These are phyloP conservation scores for Cucurbita moschata DNA, from an alignment of 306 rosid species.

Conservation along the genomic window DNA sequence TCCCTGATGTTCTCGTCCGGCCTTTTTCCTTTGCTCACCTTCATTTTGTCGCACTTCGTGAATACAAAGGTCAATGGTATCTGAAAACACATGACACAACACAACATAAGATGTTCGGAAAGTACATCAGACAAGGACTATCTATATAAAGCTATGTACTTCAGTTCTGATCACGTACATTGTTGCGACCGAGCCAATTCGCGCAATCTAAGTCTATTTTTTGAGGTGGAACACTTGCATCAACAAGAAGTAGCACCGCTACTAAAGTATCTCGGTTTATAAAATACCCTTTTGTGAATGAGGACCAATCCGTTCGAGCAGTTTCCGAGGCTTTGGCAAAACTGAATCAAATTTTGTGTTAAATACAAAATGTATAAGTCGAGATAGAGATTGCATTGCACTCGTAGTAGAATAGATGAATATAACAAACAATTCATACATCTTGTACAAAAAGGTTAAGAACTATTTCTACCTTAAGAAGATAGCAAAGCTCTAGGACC, in stretches of 20 bases:
- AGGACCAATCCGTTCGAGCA: conserved; percentile 74
- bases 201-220: conserved; percentile 86
- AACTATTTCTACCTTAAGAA: background rate
- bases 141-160: background rate
- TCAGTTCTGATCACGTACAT: conserved; percentile 19
- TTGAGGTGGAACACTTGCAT: conserved; percentile 92
- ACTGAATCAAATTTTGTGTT: conserved; percentile 23
- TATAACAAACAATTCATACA: background rate
- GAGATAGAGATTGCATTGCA: background rate
- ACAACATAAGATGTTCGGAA: background rate
- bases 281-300: conserved; percentile 89
- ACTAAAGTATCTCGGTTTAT: conserved; percentile 58
- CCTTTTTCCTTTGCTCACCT: conserved; percentile 52
- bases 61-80: conserved; percentile 76
- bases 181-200: conserved; percentile 84
- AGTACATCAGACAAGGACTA: background rate
- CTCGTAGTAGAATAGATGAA: background rate
- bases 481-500: background rate
- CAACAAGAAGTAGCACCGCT: conserved; percentile 67
- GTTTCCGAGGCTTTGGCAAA: conserved; percentile 77
- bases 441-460: background rate
- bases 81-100: conserved; percentile 28
- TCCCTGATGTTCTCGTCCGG: conserved; percentile 71
- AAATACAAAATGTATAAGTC: background rate
- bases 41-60: conserved; percentile 83